Evolutionary conservation across 495 filamentous ascomycete species (phyloP).

Genomic region (Friedmanniomyces simplex): DNA sequence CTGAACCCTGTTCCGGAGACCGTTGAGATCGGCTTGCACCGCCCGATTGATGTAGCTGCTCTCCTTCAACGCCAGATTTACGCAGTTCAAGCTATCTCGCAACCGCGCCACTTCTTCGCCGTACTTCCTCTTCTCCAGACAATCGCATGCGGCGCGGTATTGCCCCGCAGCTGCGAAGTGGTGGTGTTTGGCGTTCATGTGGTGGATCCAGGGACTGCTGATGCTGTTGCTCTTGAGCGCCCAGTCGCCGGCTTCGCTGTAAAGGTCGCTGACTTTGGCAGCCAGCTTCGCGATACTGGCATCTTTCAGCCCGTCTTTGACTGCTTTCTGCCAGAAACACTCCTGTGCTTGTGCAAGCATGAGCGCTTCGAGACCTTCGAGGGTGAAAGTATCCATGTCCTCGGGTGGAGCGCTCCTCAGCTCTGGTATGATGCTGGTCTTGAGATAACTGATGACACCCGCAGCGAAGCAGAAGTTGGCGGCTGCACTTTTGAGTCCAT

Average conservation of each 20-base stretch:
- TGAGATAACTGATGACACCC: slow-evolving; percentile 72
- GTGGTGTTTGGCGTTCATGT: slow-evolving; percentile 93
- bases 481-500: slow-evolving; percentile 79
- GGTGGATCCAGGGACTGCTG: slow-evolving; percentile 94
- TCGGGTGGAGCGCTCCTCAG: slow-evolving; percentile 78
- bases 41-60: slow-evolving; percentile 73
- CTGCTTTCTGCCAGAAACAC: slow-evolving; percentile 96
- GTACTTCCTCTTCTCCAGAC: slow-evolving; percentile 85
- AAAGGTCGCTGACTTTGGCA: slow-evolving; percentile 85
- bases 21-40: slow-evolving; percentile 73
- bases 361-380: slow-evolving; percentile 74
- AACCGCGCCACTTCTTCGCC: slow-evolving; percentile 91
- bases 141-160: slow-evolving; percentile 86
- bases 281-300: slow-evolving; percentile 83
- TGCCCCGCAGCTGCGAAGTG: slow-evolving; percentile 96
- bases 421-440: slow-evolving; percentile 69
- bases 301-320: slow-evolving; percentile 88
- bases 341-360: slow-evolving; percentile 89
- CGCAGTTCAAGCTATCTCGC: slow-evolving; percentile 67
- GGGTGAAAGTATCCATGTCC: slow-evolving; percentile 84
- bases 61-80: slow-evolving; percentile 81
- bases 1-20: slow-evolving; percentile 66
- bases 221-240: slow-evolving; percentile 81
- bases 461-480: slow-evolving; percentile 87
- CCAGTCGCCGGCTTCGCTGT: slow-evolving; percentile 71